Conservation (phyloP, 1,284 basidiomycete species). For the Ustilago curta region DNA sequence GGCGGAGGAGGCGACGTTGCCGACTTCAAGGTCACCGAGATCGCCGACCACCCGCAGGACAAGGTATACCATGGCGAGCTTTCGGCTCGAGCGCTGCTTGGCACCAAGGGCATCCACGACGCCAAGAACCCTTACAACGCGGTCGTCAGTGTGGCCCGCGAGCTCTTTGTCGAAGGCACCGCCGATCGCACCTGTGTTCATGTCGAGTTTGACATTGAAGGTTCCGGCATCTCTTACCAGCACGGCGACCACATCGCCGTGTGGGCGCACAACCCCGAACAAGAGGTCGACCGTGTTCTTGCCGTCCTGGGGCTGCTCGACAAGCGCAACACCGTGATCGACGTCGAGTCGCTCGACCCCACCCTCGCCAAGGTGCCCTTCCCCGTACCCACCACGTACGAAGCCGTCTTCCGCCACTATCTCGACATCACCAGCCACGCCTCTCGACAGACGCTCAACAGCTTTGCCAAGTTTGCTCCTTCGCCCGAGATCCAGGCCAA, state of each 20-base stretch:
- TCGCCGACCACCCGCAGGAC: conserved; percentile 71
- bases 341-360: conserved; percentile 92
- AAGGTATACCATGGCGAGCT: conserved; percentile 68
- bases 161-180: conserved; percentile 80
- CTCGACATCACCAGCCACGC: conserved; percentile 93
- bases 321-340: conserved; percentile 81
- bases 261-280: conserved; percentile 94
- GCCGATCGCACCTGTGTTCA: conserved; percentile 93
- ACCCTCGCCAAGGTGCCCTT: conserved; percentile 98
- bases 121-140: conserved; percentile 96
- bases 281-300: conserved; percentile 89
- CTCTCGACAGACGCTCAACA: conserved; percentile 90
- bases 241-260: conserved; percentile 97
- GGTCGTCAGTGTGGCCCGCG: conserved; percentile 80
- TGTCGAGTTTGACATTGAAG: conserved; percentile 92
- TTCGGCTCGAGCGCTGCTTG: conserved; percentile 79
- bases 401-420: conserved; percentile 93
- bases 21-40: conserved; percentile 90
- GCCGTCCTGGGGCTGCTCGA: conserved; percentile 82
- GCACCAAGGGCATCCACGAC: conserved; percentile 90
- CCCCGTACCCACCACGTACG: conserved; percentile 95
- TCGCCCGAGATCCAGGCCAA: conserved; percentile 80
- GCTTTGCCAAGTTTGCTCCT: conserved; percentile 88
- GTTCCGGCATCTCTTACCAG: conserved; percentile 96
- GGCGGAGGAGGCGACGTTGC: conserved; percentile 94